These are phyloP conservation scores for Aspergillus homomorphus DNA, from an alignment of 495 filamentous ascomycete genomes.

Conservation along the genomic window DNA sequence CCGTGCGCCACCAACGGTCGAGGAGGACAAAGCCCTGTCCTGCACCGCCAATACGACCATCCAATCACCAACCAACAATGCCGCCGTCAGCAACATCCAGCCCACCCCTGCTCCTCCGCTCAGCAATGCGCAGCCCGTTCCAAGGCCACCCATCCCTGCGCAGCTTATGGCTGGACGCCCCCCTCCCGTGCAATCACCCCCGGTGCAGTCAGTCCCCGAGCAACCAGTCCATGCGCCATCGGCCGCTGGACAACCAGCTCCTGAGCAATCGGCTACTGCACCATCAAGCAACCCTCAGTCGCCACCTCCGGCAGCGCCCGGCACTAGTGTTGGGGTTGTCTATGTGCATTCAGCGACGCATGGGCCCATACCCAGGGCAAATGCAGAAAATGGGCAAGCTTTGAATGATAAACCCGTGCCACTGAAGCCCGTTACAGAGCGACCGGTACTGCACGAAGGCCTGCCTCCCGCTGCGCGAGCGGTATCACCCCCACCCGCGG, in stretches of 20 bases:
- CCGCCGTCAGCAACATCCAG: background rate
- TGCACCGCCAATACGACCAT: background rate
- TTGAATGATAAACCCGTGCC: constrained; percentile 2
- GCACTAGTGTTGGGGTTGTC: constrained; percentile 16
- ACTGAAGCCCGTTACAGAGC: constrained; percentile 1
- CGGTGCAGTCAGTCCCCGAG: background rate
- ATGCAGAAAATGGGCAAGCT: background rate
- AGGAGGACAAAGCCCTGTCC: constrained; percentile 12
- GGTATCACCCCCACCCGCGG: constrained; percentile 33
- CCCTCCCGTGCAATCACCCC: background rate
- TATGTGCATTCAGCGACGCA: constrained; percentile 39
- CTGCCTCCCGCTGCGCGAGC: constrained; percentile 29
- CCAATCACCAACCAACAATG: background rate
- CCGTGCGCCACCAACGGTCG: constrained; percentile 34
- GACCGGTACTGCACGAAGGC: constrained; percentile 43
- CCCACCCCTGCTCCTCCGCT: background rate
- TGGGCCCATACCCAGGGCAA: constrained; percentile 29
- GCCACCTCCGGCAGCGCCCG: constrained; percentile 2
- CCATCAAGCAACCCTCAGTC: background rate
- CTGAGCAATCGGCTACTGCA: background rate
- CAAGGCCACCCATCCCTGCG: background rate
- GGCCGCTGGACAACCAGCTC: too few species aligned
- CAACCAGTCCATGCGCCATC: background rate
- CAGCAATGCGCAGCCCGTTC: background rate
- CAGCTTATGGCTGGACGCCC: background rate